A percentile compares a stretch with the other conserved stretches of the same genome.
Evolutionary conservation across 371 early-diverging fungal genomes (phyloP).

Genomic region (Blastocladiella emersonii): DNA sequence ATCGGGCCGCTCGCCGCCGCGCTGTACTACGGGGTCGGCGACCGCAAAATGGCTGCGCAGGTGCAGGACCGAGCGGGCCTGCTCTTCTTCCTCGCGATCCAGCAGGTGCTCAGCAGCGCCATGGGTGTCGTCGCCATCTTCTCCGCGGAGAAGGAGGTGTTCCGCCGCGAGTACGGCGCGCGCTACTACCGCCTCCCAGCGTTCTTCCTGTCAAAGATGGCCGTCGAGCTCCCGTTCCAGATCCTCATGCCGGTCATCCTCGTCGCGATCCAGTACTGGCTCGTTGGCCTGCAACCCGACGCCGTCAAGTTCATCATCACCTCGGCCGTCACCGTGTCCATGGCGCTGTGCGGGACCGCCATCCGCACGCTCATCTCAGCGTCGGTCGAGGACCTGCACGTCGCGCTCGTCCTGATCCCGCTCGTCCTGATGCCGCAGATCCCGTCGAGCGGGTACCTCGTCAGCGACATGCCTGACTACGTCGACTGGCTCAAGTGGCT

Average conservation of each 20-base stretch:
- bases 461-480: constrained; percentile 37
- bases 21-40: constrained; percentile 12
- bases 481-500: constrained; percentile 44
- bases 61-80: constrained; percentile 42
- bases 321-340: constrained; percentile 9
- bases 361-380: constrained; percentile 36
- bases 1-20: constrained; percentile 25
- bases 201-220: constrained; percentile 36
- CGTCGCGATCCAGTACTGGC: constrained; percentile 31
- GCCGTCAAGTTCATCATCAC: constrained; percentile 30
- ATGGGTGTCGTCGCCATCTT: constrained; percentile 37
- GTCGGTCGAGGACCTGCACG: constrained; percentile 19
- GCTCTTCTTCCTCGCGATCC: constrained; percentile 37
- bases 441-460: no score
- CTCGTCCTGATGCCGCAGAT: constrained; percentile 31
- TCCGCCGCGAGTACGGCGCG: constrained; percentile 38
- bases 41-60: not conserved
- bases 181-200: constrained; percentile 42
- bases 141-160: constrained; percentile 33
- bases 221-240: constrained; percentile 40
- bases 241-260: constrained; percentile 28
- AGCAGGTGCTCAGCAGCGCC: constrained; percentile 25
- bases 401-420: not conserved
- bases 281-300: constrained; percentile 32
- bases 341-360: constrained; percentile 23